phyloP scores from a whole-genome alignment of 2,329 filamentous ascomycete species.

The Beauveria pseudobassiana region DNA sequence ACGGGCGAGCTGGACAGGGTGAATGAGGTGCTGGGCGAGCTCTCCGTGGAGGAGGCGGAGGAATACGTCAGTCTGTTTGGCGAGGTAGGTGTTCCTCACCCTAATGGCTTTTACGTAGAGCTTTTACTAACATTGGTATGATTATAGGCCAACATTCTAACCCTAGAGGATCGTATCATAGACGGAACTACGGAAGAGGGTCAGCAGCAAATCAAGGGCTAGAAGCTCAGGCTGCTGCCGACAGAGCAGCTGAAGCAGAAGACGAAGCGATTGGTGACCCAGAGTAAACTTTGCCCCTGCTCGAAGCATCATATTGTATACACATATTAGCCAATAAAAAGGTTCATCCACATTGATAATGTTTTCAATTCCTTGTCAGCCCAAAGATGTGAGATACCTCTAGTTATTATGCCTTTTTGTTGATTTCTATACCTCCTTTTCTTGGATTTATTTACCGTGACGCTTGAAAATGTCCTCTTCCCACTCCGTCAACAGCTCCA shows the following conservation, averaged over 20 bases:
- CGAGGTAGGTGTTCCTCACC: slow-evolving; percentile 38
- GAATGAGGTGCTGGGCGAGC: slow-evolving; percentile 61
- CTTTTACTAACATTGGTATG: background rate
- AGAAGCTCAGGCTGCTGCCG: slow-evolving; percentile 41
- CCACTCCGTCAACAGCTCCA: slow-evolving; percentile 21
- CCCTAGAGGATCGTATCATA: slow-evolving; percentile 86
- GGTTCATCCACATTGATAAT: background rate
- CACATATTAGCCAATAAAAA: background rate
- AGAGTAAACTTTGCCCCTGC: slow-evolving; percentile 25
- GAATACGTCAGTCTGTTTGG: slow-evolving; percentile 74
- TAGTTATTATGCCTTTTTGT: background rate
- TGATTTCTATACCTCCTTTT: background rate
- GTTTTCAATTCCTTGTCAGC: background rate
- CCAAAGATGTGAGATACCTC: background rate
- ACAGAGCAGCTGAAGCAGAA: slow-evolving; percentile 17
- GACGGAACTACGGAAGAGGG: slow-evolving; percentile 90
- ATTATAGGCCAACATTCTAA: slow-evolving; percentile 70
- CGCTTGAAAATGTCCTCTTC: slow-evolving; percentile 14
- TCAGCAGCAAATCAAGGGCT: slow-evolving; percentile 66
- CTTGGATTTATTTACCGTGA: slow-evolving; percentile 5
- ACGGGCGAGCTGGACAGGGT: slow-evolving; percentile 71
- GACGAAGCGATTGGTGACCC: slow-evolving; percentile 24
- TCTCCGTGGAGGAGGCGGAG: slow-evolving; percentile 84
- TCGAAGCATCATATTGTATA: slow-evolving; percentile 2
- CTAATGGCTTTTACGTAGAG: background rate